phyloP scores from a whole-genome alignment of 495 filamentous ascomycete genomes.

The Pseudoneurospora amorphoporcata region DNA sequence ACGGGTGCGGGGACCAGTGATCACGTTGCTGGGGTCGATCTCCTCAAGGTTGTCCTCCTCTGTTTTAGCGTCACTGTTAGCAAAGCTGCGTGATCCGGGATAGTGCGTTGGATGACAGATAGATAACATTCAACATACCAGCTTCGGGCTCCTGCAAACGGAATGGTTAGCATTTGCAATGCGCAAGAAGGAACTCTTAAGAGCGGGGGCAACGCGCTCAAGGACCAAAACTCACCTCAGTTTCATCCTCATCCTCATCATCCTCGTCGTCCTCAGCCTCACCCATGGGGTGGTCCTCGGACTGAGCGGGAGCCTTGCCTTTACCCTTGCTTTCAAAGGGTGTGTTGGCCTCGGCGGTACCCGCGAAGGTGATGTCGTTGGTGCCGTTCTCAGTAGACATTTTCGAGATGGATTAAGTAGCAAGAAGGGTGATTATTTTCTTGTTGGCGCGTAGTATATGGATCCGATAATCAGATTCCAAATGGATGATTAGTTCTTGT shows the following conservation, averaged over 20 bases:
- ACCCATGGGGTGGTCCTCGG: slow-evolving; percentile 44
- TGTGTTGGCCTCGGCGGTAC: slow-evolving; percentile 22
- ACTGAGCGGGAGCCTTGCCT: slow-evolving; percentile 52
- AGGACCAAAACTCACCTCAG: slow-evolving; percentile 36
- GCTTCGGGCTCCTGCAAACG: slow-evolving; percentile 25
- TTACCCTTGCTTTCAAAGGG: slow-evolving; percentile 31
- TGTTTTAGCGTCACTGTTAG: background rate
- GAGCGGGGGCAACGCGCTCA: background rate
- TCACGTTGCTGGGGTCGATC: slow-evolving; percentile 82
- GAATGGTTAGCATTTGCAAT: slow-evolving; percentile 11
- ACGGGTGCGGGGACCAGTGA: slow-evolving; percentile 74
- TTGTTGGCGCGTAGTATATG: background rate
- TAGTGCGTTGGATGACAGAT: background rate
- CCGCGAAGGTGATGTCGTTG: slow-evolving; percentile 13
- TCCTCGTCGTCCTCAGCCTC: slow-evolving; percentile 58
- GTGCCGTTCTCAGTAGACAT: slow-evolving; percentile 33
- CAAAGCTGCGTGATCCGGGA: background rate
- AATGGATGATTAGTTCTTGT: background rate
- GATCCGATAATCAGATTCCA: background rate
- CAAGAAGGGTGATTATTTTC: background rate
- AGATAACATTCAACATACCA: slow-evolving; percentile 26
- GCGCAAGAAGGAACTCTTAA: background rate
- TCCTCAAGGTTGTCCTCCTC: slow-evolving; percentile 76
- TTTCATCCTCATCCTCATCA: slow-evolving; percentile 50
- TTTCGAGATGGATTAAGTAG: slow-evolving; percentile 6